phyloP scores from a whole-genome alignment of 352 stramenopile species.

The Pythium periplocum region DNA sequence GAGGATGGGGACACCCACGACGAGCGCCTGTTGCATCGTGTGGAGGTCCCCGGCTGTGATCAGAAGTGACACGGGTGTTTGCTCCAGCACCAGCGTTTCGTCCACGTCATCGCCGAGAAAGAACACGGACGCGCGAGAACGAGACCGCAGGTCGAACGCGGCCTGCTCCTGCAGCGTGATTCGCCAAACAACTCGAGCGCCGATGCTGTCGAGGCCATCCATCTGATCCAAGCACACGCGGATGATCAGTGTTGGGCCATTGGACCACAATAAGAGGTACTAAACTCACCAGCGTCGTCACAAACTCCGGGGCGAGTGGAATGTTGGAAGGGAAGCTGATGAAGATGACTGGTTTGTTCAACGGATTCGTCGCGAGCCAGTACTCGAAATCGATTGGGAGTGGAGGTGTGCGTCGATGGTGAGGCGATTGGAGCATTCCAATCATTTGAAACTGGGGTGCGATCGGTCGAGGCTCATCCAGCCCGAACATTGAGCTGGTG shows the following conservation, averaged over 20 bases:
- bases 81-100: conserved; percentile 36
- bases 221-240: conserved; percentile 20
- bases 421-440: conserved; percentile 39
- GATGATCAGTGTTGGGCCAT: no score
- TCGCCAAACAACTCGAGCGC: conserved; percentile 53
- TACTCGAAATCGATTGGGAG: conserved; percentile 8
- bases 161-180: conserved; percentile 50
- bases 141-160: conserved; percentile 48
- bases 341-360: conserved; percentile 34
- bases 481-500: conserved; percentile 76
- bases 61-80: conserved; percentile 35
- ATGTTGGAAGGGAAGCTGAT: conserved; percentile 51
- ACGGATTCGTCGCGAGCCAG: conserved; percentile 8
- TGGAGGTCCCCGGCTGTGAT: conserved; percentile 56
- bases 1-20: conserved; percentile 54
- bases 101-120: conserved; percentile 43
- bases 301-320: conserved; percentile 45
- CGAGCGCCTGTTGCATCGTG: conserved; percentile 56
- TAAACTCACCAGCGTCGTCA: conserved; percentile 37
- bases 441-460: conserved; percentile 77
- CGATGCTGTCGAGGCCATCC: conserved; percentile 44
- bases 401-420: conserved; percentile 9
- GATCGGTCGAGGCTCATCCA: conserved; percentile 74
- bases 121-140: conserved; percentile 38
- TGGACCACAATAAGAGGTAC: no score